Conservation (phyloP, 176 grass and related monocot genomes). For the Canna indica region DNA sequence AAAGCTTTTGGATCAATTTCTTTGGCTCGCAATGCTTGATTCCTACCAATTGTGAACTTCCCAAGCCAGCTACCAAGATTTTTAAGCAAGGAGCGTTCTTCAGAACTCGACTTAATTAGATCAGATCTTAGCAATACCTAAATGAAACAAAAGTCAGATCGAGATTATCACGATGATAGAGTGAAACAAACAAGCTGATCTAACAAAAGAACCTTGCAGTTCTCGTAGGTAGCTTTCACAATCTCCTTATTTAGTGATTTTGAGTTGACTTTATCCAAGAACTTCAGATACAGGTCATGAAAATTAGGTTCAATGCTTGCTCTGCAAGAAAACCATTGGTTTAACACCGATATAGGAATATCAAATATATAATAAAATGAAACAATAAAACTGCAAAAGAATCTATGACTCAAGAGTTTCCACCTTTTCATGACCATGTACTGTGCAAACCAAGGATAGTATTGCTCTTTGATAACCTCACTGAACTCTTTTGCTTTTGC, state of each 20-base stretch:
- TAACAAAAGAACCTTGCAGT: constrained; percentile 68
- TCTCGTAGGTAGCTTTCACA: constrained; percentile 88
- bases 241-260: constrained; percentile 89
- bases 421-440: constrained; percentile 99
- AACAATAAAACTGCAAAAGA: constrained; percentile 16
- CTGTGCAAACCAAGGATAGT: constrained; percentile 86
- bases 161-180: constrained; percentile 1
- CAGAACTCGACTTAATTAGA: constrained; percentile 96
- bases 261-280: constrained; percentile 82
- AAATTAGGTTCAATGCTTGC: constrained; percentile 99
- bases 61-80: constrained; percentile 98
- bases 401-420: neutral
- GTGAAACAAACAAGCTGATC: neutral
- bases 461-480: constrained; percentile 66
- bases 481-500: constrained; percentile 82
- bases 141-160: constrained; percentile 7
- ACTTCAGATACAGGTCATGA: constrained; percentile 93
- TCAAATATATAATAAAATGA: constrained; percentile 7
- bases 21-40: constrained; percentile 77
- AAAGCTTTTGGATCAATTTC: constrained; percentile 95
- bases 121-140: constrained; percentile 82
- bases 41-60: constrained; percentile 93
- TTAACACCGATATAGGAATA: constrained; percentile 3
- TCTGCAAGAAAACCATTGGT: constrained; percentile 31
- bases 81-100: constrained; percentile 92